Base-by-base conservation (phyloP, 768 basidiomycete genomes). In the Suillus weaverae region DNA sequence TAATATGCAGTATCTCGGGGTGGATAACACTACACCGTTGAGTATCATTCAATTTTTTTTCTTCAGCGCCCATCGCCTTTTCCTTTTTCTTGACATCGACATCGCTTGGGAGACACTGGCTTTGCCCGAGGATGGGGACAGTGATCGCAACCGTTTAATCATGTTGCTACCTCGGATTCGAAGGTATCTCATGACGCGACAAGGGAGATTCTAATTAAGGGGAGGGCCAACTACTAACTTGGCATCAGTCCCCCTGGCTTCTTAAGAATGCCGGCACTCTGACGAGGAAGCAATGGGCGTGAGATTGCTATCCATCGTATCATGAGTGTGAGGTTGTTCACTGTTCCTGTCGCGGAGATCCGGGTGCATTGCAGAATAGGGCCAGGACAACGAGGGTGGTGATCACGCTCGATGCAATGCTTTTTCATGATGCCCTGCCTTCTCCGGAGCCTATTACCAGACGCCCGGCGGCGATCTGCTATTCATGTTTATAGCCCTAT, bases 21-120 rank as follows among this genome's bases (percentile, higher is more conserved):
- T 90, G 10, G 90, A 92, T 69, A 93, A 94, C 71, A 68, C 84
- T 44, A 86, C 85, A 3, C 87, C 88, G 88, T 90, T 64, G 71
- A 72, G 78, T 80, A 55, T 33, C 44, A n/a, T 67, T 69, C 70
- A 26, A 59, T 41, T 61, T 43, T 56, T 10, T 61, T 38, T 62
- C 41, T 66, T 41, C n/a, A 48, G 35, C 48, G 11, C 6, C 22
- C 14, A 10, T 53, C 30, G 33, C 7, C 10, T 36, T 55, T 46
- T 55, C 33, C 36, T 50, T 8, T 51, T 60, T 20, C 38, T 59
- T 32, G 38, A 39, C n/a, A n/a, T n/a, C n/a, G n/a, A n/a, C 22
- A 53, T 50, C 60, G 60, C 39, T 66, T 51, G 59, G 66, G 48
- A 6, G 36, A 4, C 41, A 16, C 38, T 26, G 46, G 54, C 53